Evolutionary conservation across 176 grass and related monocot genomes (phyloP), one percentile per base, ranked within the genome.

Genomic region (Cymbopogon citratus): DNA sequence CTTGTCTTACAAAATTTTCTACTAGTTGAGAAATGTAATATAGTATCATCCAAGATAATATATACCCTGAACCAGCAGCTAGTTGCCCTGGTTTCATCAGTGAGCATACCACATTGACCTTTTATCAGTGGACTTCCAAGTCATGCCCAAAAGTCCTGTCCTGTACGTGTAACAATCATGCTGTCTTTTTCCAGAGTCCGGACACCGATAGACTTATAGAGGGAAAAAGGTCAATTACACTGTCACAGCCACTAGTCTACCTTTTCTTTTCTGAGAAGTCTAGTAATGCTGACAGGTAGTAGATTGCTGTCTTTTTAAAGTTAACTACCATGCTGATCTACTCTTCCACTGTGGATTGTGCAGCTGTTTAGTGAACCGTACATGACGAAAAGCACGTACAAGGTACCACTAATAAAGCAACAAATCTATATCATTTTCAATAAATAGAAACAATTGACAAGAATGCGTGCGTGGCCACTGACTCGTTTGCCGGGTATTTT

Each of bases 351-450:
- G n/a, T n/a, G n/a, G n/a, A n/a, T n/a, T n/a, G n/a, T 85, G 79
- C 88, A 97, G 91, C 83, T 91, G 66, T 82, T 93, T 18, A 93
- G 94, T 79, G 84, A 93, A 28, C 86, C 91, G 71, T 97, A 87
- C 70, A 81, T 88, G 81, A 75, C 68, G 52, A 75, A 80, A 41
- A 75, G 15, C 69, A 64, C 38, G 80, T 57, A 76, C 79, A 85
- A 96, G 88, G 83, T 96, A 92, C n/a, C 66, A 92, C n/a, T 51
- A 18, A 73, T 44, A 36, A 80, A 68, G 26, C 41, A 46, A 28
- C 13, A 2, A 1, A 18, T 21, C 0, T 18, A 60, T 0, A 15
- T 38, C 4, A 3, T 10, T 39, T 69, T 61, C 28, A 3, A 1
- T 27, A 28, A 68, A n/a, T n/a, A n/a, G n/a, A n/a, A 69, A 59